Base-by-base conservation (phyloP, 805 yeast species). In the Wickerhamomyces xylosicus region DNA sequence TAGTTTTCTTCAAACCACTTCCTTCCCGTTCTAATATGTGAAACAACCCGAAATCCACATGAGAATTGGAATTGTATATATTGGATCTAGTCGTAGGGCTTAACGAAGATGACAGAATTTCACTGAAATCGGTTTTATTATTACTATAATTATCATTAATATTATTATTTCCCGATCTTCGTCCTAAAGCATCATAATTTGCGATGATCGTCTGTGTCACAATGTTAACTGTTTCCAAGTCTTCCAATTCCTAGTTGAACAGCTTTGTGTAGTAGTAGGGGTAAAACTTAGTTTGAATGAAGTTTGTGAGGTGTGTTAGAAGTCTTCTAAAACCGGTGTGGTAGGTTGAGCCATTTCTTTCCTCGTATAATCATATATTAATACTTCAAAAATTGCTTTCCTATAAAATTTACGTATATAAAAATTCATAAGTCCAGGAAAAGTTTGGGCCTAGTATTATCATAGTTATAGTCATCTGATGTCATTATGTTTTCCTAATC, bases 81-180 rank as follows among this genome's bases (percentile, higher is more conserved):
- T 25, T 25, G 29, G 13, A 25, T 25, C 29, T 25, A 4, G 29
- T n/a, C 9, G 41, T 10, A 1, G 46, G 28, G 4, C 41, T 39
- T 15, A 51, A 28, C 13, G 52, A 43, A 3, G 56, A 54, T 35
- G 52, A 46, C 35, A 42, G 19, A 19, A 49, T 45, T 7, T 54
- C 56, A 22, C 54, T 49, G 8, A 31, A 9, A 8, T 16, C 33
- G 6, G 40, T 34, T 15, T 43, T 41, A 29, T 36, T 27, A 16
- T 25, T 16, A 41, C n/a, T n/a, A n/a, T n/a, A n/a, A n/a, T 32
- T 7, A 37, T 32, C 11, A 22, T 16, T 34, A 19, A 25, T 19
- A 11, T 33, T 41, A 39, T n/a, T n/a, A n/a, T n/a, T n/a, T n/a
- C 20, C 25, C 31, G 18, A 33, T 17, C 33, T 9, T 28, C 33